Percentiles rank a stretch among this genome's conserved stretches.
These are phyloP conservation scores for Leccinum sublutescens DNA, from an alignment of 768 basidiomycete species.

Conservation along the genomic window DNA sequence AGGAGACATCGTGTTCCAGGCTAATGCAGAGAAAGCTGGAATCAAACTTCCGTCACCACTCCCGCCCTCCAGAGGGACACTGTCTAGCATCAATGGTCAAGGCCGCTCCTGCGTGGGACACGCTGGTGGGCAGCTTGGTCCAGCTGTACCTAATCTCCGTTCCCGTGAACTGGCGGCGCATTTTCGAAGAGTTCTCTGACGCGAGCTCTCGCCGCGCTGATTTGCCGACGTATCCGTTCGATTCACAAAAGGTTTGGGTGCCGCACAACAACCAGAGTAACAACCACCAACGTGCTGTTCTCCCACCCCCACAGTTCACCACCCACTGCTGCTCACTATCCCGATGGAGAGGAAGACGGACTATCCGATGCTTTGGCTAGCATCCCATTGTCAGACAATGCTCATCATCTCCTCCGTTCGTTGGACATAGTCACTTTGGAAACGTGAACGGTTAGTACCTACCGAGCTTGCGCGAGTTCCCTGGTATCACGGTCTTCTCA, in stretches of 20 bases:
- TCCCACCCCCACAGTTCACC: too few species aligned
- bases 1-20: too few species aligned
- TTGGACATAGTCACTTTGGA: conserved; percentile 64
- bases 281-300: too few species aligned
- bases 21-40: too few species aligned
- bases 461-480: conserved; percentile 65
- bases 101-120: conserved; percentile 41
- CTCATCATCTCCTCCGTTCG: conserved; percentile 35
- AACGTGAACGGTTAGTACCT: conserved; percentile 59
- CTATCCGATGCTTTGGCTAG: conserved; percentile 19
- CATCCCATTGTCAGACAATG: conserved; percentile 24
- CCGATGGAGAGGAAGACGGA: not conserved
- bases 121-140: conserved; percentile 46
- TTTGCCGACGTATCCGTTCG: conserved; percentile 66
- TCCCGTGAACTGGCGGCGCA: conserved; percentile 51
- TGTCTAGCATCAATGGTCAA: conserved; percentile 53
- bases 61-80: conserved; percentile 28
- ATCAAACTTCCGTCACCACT: too few species aligned
- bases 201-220: conserved; percentile 38
- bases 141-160: conserved; percentile 45
- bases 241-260: conserved; percentile 56
- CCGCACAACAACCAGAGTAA: conserved; percentile 36
- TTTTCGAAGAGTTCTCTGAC: conserved; percentile 44
- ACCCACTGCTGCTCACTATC: not conserved
- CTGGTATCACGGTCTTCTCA: conserved; percentile 67